These are phyloP conservation scores for Diospyros lotus DNA, from an alignment of 148 eudicot genomes.

Conservation along the genomic window DNA sequence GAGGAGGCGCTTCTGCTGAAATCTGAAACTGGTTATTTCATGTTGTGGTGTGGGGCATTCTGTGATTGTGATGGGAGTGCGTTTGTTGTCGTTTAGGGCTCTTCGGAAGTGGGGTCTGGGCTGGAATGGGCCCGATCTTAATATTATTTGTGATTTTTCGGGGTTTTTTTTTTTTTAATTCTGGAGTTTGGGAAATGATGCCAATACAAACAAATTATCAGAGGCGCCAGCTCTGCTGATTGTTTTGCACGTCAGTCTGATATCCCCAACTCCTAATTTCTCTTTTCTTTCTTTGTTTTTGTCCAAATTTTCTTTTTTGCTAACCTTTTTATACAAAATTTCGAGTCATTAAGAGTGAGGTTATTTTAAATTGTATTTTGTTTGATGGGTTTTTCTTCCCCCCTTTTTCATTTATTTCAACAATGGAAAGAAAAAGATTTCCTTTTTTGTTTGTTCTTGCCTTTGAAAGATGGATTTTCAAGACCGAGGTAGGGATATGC, in stretches of 20 bases:
- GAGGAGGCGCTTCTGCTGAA: too few species aligned
- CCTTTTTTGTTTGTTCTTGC: too few species aligned
- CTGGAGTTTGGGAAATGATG: constrained; percentile 11
- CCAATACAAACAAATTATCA: constrained; percentile 3
- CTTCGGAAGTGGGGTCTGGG: background rate
- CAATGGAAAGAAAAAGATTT: too few species aligned
- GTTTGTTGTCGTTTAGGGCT: background rate
- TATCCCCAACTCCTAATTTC: background rate
- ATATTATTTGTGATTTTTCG: too few species aligned
- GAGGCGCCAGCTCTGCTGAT: constrained; percentile 15
- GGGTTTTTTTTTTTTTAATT: background rate
- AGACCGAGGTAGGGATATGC: too few species aligned
- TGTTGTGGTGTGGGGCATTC: background rate
- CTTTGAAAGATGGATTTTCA: too few species aligned
- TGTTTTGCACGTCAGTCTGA: constrained; percentile 17
- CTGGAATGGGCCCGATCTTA: background rate
- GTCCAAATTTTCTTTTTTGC: background rate
- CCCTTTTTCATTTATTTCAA: too few species aligned
- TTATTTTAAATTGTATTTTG: too few species aligned
- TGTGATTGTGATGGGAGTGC: background rate
- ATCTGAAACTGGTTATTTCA: too few species aligned
- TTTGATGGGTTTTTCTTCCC: too few species aligned
- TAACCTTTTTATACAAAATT: too few species aligned
- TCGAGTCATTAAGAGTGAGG: too few species aligned
- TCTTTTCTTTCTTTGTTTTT: background rate